A percentile compares a stretch with the other conserved stretches of the same genome.
Evolutionary conservation across 805 yeast species (phyloP).

Genomic region (Ogataea salicorniae): DNA sequence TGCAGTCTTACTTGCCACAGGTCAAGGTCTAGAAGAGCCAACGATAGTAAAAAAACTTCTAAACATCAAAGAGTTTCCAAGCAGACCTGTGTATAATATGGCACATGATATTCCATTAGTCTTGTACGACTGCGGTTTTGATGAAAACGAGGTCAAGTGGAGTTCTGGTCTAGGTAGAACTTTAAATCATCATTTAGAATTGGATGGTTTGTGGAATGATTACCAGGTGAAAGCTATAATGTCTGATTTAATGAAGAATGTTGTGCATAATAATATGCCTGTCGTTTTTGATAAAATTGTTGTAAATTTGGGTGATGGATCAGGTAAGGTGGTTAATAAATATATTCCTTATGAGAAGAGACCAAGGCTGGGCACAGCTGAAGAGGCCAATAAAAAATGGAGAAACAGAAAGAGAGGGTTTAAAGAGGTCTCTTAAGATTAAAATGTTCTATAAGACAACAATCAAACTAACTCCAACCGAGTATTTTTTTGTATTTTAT

Average conservation of each 20-base stretch:
- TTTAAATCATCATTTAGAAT: slow-evolving; percentile 36
- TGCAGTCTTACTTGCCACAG: slow-evolving; percentile 74
- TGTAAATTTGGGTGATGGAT: slow-evolving; percentile 70
- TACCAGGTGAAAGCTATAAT: slow-evolving; percentile 52
- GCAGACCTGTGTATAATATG: slow-evolving; percentile 79
- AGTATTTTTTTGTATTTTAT: no score
- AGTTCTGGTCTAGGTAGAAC: slow-evolving; percentile 29
- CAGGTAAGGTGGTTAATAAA: slow-evolving; percentile 50
- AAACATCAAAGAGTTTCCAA: slow-evolving; percentile 49
- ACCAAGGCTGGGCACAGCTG: slow-evolving; percentile 58
- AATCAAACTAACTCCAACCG: no score
- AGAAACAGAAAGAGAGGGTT: slow-evolving; percentile 31
- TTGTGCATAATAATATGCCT: slow-evolving; percentile 29
- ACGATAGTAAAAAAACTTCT: slow-evolving; percentile 52
- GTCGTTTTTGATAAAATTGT: slow-evolving; percentile 6
- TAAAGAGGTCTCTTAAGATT: neutral
- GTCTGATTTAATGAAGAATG: slow-evolving; percentile 42
- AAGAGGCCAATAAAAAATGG: slow-evolving; percentile 63
- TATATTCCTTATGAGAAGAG: slow-evolving; percentile 59
- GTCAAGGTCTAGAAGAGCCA: slow-evolving; percentile 68
- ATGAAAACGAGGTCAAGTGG: slow-evolving; percentile 60
- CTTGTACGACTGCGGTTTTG: slow-evolving; percentile 77
- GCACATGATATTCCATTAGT: slow-evolving; percentile 87
- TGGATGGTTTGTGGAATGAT: slow-evolving; percentile 51
- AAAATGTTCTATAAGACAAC: neutral